Base-by-base conservation (phyloP, 148 eudicot species). In the Amaranthus cruentus region DNA sequence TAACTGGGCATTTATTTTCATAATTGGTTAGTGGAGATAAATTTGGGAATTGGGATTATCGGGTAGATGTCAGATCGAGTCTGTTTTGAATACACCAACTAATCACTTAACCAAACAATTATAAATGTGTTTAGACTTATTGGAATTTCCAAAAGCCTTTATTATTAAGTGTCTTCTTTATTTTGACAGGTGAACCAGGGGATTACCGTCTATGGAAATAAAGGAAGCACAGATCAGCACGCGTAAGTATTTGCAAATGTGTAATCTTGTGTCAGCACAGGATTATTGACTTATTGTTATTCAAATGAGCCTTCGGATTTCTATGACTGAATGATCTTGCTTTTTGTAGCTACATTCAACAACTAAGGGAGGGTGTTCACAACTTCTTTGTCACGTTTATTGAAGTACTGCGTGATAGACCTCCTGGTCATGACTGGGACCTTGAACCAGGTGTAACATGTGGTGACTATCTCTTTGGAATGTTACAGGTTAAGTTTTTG, bases 341-440 rank as follows among this genome's bases (percentile, higher is more conserved):
- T 13, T 49, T 49, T 46, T 42, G 73, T 88, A 96, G 99, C 58
- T 96, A 96, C 81, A 96, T 96, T 83, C 99, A 96, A 84, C 99
- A 96, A 84, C 78, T 96, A 74, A 89, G 99, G 82, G 99, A 96
- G 1, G 99, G 99, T 18, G 97, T 96, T 53, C 99, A 87, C 88
- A 96, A 96, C 87, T 96, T 96, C 84, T 96, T 96, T 75, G 99
- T 73, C 64, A 96, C 97, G 59, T 96, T 96, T 79, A 96, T 92
- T 54, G 99, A 96, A 85, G 99, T 96, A 48, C 78, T 96, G 38
- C 96, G 96, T 76, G 99, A 96, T 80, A 89, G 97, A 75, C 97
- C 97, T 71, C 97, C 96, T 77, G 99, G 99, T 85, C 97, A 90
- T 83, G 99, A 96, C 80, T 96, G 99, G 97, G 99, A 96, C 85